These are phyloP conservation scores for Diophrys appendiculata DNA, from an alignment of 73 alveolate species.

Conservation along the genomic window DNA sequence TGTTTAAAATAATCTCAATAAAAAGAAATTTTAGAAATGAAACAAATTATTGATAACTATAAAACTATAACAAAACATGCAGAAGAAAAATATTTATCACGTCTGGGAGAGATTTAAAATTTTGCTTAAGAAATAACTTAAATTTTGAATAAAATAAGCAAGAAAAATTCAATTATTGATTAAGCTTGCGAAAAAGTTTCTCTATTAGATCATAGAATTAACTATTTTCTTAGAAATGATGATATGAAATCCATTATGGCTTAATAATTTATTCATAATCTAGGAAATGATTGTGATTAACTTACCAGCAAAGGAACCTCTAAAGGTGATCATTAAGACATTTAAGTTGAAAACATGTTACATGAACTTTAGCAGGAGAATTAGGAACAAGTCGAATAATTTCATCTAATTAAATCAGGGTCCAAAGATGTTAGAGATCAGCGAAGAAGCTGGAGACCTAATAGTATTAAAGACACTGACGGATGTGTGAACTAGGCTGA, in stretches of 20 bases:
- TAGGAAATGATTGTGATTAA: no score
- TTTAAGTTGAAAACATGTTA: no score
- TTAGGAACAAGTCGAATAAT: no score
- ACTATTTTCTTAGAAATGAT: background rate
- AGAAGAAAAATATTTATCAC: background rate
- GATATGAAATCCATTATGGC: constrained; percentile 5
- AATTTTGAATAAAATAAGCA: background rate
- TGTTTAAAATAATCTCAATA: no score
- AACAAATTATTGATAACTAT: background rate
- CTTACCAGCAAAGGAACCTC: no score
- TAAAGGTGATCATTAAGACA: no score
- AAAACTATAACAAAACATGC: background rate
- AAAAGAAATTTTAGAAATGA: background rate
- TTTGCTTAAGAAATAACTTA: background rate
- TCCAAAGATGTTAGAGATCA: no score
- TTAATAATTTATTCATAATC: background rate
- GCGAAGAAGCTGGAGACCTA: no score
- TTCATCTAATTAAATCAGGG: no score
- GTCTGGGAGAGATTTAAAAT: background rate
- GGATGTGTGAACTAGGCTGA: no score
- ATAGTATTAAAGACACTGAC: no score
- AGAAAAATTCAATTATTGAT: background rate
- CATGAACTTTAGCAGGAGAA: no score
- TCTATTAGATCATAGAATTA: background rate
- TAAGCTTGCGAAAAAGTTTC: background rate